phyloP scores from a whole-genome alignment of 1,284 basidiomycete species.

The Cryptococcus deneoformans region DNA sequence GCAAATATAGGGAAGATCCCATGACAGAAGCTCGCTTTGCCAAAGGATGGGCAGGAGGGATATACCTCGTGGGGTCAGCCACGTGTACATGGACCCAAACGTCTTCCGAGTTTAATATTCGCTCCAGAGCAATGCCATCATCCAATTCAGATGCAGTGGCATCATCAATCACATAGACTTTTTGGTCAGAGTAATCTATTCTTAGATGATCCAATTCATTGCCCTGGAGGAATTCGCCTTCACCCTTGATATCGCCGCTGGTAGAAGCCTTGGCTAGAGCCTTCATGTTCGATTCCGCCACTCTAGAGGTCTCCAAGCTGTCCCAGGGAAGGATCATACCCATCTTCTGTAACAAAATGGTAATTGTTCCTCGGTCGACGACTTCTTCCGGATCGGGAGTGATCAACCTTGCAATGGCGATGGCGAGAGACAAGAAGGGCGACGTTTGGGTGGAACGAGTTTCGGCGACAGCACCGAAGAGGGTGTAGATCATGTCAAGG shows the following conservation, averaged over 20 bases:
- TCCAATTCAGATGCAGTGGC: conserved; percentile 80
- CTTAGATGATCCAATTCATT: conserved; percentile 50
- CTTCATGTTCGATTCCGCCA: conserved; percentile 24
- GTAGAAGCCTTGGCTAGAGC: conserved; percentile 24
- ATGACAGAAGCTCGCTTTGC: conserved; percentile 58
- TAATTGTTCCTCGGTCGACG: conserved; percentile 51
- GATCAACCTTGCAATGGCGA: conserved; percentile 63
- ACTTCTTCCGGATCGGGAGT: conserved; percentile 46
- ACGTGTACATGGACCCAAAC: conserved; percentile 90
- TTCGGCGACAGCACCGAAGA: conserved; percentile 62
- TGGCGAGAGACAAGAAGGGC: conserved; percentile 59
- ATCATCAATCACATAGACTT: conserved; percentile 90
- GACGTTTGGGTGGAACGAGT: conserved; percentile 62
- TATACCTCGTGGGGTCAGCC: conserved; percentile 81
- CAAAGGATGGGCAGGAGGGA: conserved; percentile 67
- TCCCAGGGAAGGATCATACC: conserved; percentile 75
- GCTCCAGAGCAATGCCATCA: conserved; percentile 85
- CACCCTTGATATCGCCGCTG: conserved; percentile 10
- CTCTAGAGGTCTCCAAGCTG: conserved; percentile 37
- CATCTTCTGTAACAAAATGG: conserved; percentile 60
- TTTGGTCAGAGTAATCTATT: conserved; percentile 77
- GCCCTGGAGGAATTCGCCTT: conserved; percentile 44
- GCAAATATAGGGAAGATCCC: conserved; percentile 61
- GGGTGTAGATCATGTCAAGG: conserved; percentile 61
- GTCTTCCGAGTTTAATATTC: conserved; percentile 58